phyloP scores from a whole-genome alignment of 208 protist species.

The Polymyxa betae region DNA sequence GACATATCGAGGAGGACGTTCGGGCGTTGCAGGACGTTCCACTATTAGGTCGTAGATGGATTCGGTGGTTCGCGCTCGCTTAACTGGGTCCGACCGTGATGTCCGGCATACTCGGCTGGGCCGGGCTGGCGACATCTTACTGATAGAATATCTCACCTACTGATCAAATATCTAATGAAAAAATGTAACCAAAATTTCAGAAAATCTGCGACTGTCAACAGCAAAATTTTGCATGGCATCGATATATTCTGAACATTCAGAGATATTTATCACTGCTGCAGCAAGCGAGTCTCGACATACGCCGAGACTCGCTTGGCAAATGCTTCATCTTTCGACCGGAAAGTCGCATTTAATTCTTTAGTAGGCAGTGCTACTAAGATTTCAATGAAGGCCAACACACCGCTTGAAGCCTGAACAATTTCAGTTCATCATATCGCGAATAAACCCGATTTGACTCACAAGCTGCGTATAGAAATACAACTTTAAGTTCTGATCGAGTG shows the following conservation, averaged over 20 bases:
- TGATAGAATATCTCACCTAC: no score
- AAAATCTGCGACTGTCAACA: no score
- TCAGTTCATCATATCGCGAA: background rate
- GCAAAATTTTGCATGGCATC: no score
- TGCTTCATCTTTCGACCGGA: background rate
- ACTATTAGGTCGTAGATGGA: conserved; percentile 4
- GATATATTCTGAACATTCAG: no score
- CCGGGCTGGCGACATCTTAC: no score
- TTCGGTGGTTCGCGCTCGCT: background rate
- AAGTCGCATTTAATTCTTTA: background rate
- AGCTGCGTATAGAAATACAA: conserved; percentile 35
- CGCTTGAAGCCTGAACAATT: background rate
- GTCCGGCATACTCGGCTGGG: no score
- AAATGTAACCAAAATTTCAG: no score
- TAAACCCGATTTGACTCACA: background rate
- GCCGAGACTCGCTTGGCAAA: background rate
- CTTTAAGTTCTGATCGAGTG: conserved; percentile 24
- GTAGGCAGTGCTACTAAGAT: background rate
- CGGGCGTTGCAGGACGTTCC: background rate
- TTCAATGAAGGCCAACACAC: background rate
- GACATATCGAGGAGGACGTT: conserved; percentile 29
- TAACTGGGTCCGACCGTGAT: no score
- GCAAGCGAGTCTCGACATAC: background rate
- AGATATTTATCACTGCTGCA: no score
- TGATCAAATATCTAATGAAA: no score